A percentile compares a stretch with the other conserved stretches of the same genome.
Evolutionary conservation across 1,284 basidiomycete species (phyloP).

Genomic region (Ganoderma meredithae): DNA sequence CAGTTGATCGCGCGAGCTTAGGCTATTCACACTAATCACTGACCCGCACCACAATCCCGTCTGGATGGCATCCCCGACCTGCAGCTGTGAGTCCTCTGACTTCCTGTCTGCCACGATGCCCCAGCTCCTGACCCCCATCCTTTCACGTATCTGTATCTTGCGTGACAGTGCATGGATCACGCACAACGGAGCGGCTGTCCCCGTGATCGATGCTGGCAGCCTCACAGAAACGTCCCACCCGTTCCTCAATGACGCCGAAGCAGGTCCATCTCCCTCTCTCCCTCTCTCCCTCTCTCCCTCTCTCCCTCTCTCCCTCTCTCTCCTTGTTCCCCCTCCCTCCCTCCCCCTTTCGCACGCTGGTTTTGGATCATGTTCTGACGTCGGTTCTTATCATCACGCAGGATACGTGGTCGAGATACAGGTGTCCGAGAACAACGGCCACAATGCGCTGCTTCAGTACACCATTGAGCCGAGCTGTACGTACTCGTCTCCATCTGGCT

Average conservation of each 20-base stretch:
- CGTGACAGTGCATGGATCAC: background rate
- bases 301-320: too few species aligned
- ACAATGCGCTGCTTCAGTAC: too few species aligned
- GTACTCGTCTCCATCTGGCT: too few species aligned
- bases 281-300: background rate
- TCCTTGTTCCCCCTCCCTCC: too few species aligned
- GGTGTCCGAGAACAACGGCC: background rate
- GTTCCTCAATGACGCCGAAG: background rate
- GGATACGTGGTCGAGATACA: background rate
- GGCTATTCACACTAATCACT: too few species aligned
- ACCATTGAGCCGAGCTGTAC: too few species aligned
- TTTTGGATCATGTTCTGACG: background rate
- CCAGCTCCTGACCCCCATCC: background rate
- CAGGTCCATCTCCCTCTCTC: background rate
- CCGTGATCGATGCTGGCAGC: background rate
- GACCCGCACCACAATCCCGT: too few species aligned
- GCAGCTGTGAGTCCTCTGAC: background rate
- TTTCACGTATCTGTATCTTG: too few species aligned
- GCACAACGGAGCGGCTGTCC: background rate
- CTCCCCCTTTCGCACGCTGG: too few species aligned
- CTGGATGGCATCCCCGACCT: background rate
- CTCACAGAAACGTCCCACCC: background rate
- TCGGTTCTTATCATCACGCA: background rate
- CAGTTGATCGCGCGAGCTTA: too few species aligned
- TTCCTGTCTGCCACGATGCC: background rate